phyloP scores from a whole-genome alignment of 768 basidiomycete species.

The Chalciporus sphaerocephalus region DNA sequence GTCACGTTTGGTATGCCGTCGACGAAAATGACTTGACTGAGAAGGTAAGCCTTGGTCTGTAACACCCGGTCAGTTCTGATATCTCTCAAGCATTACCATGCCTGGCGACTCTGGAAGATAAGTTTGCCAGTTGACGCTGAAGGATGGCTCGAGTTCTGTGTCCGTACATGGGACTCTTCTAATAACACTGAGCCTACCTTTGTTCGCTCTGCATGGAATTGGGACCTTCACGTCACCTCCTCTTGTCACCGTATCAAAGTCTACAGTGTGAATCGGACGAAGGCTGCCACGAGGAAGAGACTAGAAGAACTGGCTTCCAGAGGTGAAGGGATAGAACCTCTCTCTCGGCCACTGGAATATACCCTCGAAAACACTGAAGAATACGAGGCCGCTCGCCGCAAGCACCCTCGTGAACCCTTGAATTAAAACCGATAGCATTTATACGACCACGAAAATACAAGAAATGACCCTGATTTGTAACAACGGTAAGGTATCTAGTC shows the following conservation, averaged over 20 bases:
- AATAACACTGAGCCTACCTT: constrained; percentile 55
- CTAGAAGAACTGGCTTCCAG: constrained; percentile 37
- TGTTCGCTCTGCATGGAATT: constrained; percentile 53
- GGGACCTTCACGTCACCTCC: constrained; percentile 52
- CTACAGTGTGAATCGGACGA: constrained; percentile 46
- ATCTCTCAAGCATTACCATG: constrained; percentile 44
- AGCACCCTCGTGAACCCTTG: constrained; percentile 9
- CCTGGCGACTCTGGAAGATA: constrained; percentile 52
- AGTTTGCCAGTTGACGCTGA: constrained; percentile 50
- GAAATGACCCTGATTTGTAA: background rate
- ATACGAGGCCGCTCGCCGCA: constrained; percentile 2
- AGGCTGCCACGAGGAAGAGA: constrained; percentile 40
- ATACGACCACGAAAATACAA: background rate
- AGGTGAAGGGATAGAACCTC: constrained; percentile 29
- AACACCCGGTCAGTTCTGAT: constrained; percentile 7
- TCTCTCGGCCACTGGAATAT: constrained; percentile 10
- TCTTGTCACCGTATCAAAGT: constrained; percentile 52
- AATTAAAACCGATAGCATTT: background rate
- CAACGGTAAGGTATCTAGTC: background rate
- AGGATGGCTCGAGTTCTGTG: constrained; percentile 54
- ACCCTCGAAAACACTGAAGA: constrained; percentile 7
- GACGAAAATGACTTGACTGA: constrained; percentile 15
- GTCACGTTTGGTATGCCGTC: constrained; percentile 16
- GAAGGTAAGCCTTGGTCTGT: constrained; percentile 1
- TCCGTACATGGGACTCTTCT: constrained; percentile 54